phyloP scores from a whole-genome alignment of 768 basidiomycete species.

The Epithele typhae region DNA sequence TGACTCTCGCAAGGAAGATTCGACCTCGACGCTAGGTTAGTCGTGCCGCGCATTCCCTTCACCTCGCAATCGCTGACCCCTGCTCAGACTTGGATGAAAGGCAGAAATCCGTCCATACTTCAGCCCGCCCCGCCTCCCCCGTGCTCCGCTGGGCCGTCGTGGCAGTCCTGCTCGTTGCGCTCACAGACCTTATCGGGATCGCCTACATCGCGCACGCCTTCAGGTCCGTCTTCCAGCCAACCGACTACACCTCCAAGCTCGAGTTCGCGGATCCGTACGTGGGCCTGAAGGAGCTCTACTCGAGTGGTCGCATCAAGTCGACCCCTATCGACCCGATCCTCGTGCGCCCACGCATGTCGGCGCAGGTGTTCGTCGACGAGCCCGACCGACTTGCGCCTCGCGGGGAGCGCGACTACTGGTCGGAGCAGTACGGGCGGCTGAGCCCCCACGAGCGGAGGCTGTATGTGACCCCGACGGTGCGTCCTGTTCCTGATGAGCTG shows the following conservation, averaged over 20 bases:
- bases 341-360: slow-evolving; percentile 10
- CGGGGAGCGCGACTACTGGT: slow-evolving; percentile 8
- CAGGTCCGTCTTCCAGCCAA: slow-evolving; percentile 5
- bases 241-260: slow-evolving; percentile 2
- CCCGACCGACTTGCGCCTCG: slow-evolving; percentile 2
- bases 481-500: background rate
- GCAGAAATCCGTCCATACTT: too few species aligned
- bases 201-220: slow-evolving; percentile 3
- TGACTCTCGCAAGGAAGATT: too few species aligned
- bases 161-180: slow-evolving; percentile 2
- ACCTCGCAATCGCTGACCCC: too few species aligned
- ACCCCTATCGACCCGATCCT: slow-evolving; percentile 5
- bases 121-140: too few species aligned
- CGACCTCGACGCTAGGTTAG: too few species aligned
- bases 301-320: background rate
- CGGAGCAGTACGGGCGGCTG: background rate
- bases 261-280: slow-evolving; percentile 11
- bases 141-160: slow-evolving; percentile 3
- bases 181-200: slow-evolving; percentile 4
- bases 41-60: too few species aligned
- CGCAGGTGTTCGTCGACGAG: slow-evolving; percentile 9
- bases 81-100: too few species aligned
- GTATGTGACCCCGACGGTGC: background rate
- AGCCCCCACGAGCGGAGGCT: slow-evolving; percentile 5
- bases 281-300: slow-evolving; percentile 9